phyloP scores from a whole-genome alignment of 306 rosid genomes.

The Carpinus fangiana region DNA sequence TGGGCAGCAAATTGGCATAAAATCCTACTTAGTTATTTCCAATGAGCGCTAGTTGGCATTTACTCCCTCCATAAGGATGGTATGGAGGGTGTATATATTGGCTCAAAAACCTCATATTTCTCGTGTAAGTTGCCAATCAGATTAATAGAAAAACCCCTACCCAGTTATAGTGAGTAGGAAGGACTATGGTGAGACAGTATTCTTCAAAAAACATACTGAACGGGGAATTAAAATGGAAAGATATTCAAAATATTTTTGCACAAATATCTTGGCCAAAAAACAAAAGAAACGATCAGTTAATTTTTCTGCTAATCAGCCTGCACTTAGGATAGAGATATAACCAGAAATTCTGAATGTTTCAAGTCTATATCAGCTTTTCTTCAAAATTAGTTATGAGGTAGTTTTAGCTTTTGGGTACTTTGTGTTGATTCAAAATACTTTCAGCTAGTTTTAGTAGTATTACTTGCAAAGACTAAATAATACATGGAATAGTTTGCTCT shows the following conservation, averaged over 20 bases:
- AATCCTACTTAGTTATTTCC: too few relatives aligned
- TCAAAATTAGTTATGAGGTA: not conserved
- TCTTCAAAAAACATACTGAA: not conserved
- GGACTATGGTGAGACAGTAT: not conserved
- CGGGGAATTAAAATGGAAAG: not conserved
- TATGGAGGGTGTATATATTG: too few relatives aligned
- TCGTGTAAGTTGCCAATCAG: not conserved
- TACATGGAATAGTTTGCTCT: not conserved
- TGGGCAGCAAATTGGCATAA: too few relatives aligned
- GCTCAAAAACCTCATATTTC: too few relatives aligned
- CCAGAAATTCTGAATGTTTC: too few relatives aligned
- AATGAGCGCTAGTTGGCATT: too few relatives aligned
- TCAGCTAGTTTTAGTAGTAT: not conserved
- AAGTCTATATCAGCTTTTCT: not conserved
- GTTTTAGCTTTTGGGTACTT: constrained; percentile 9
- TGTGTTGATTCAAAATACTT: not conserved
- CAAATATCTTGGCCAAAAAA: not conserved
- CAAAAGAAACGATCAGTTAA: not conserved
- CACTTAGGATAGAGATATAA: not conserved
- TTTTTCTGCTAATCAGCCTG: not conserved
- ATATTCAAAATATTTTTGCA: not conserved
- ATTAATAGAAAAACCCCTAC: not conserved
- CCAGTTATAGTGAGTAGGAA: not conserved
- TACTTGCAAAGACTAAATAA: not conserved
- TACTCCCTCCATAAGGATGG: too few relatives aligned